Percentiles rank a stretch among this genome's conserved stretches.
phyloP scores from a whole-genome alignment of 78 protist species.

The Dictyostelium citrinum region DNA sequence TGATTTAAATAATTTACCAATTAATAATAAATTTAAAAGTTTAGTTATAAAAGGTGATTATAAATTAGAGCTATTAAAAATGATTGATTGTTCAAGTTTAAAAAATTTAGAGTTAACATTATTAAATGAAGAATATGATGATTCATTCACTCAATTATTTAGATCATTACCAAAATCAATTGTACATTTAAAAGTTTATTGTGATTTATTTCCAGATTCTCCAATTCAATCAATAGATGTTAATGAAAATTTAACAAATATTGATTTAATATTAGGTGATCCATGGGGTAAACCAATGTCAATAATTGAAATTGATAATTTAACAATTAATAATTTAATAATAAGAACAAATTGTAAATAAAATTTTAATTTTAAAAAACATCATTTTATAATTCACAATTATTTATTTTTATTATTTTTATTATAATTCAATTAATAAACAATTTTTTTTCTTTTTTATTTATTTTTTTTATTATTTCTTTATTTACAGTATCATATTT shows the following conservation, averaged over 20 bases:
- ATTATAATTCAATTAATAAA: no score
- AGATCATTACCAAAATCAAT: not conserved
- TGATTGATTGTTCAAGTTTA: not conserved
- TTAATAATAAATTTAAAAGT: not conserved
- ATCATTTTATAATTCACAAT: no score
- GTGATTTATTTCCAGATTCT: not conserved
- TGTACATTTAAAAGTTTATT: not conserved
- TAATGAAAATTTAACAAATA: not conserved
- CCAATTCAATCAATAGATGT: not conserved
- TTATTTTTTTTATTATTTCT: no score
- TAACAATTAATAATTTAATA: not conserved
- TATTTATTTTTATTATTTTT: no score
- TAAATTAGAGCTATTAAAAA: not conserved
- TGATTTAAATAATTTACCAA: not conserved
- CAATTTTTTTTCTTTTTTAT: no score
- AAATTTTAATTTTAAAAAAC: not conserved
- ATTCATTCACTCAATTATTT: not conserved
- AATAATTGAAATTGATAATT: not conserved
- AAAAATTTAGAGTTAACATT: not conserved
- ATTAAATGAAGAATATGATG: not conserved
- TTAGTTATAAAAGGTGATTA: not conserved
- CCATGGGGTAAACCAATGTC: slow-evolving; percentile 3
- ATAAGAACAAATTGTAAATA: slow-evolving; percentile 2
- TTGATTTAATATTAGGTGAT: not conserved
- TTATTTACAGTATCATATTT: no score